Percentiles rank a stretch among this genome's conserved stretches.
Evolutionary conservation across 352 stramenopile species (phyloP).

Genomic region (Pythium periplocum): DNA sequence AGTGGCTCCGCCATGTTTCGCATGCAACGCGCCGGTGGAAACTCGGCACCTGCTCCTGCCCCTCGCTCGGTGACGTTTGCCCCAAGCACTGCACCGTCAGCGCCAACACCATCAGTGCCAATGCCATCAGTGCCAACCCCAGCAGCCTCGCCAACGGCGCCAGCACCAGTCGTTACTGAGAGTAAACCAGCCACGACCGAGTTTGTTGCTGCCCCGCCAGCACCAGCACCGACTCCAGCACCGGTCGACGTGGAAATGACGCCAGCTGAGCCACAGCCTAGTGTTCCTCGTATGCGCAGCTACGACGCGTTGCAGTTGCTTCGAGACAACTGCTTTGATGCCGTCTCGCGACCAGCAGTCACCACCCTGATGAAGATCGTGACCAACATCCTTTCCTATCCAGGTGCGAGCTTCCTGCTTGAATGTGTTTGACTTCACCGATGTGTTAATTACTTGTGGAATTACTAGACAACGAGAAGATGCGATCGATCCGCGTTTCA

Average conservation of each 20-base stretch:
- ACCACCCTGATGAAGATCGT: slow-evolving; percentile 84
- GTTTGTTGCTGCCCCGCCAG: neutral
- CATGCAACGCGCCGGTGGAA: slow-evolving; percentile 28
- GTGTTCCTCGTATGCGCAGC: slow-evolving; percentile 23
- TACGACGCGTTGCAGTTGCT: slow-evolving; percentile 69
- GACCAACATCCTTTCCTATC: slow-evolving; percentile 76
- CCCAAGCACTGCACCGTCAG: too few relatives aligned
- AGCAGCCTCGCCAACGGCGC: neutral
- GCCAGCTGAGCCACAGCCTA: neutral
- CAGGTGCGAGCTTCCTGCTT: slow-evolving; percentile 29
- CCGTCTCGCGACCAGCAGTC: slow-evolving; percentile 50
- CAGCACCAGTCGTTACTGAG: neutral
- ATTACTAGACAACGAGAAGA: slow-evolving; percentile 66
- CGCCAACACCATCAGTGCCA: too few relatives aligned
- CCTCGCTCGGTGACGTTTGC: slow-evolving; percentile 13
- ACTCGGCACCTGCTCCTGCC: neutral
- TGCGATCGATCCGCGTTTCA: slow-evolving; percentile 73
- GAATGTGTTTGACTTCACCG: too few relatives aligned
- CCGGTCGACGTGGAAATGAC: slow-evolving; percentile 46
- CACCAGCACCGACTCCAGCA: neutral
- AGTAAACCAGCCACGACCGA: neutral
- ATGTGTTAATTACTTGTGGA: too few relatives aligned
- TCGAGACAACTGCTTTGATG: slow-evolving; percentile 72
- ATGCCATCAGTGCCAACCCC: too few relatives aligned
- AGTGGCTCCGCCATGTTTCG: slow-evolving; percentile 85